Base-by-base conservation (phyloP, 1,284 basidiomycete genomes). In the Pseudozyma tsukubaensis region DNA sequence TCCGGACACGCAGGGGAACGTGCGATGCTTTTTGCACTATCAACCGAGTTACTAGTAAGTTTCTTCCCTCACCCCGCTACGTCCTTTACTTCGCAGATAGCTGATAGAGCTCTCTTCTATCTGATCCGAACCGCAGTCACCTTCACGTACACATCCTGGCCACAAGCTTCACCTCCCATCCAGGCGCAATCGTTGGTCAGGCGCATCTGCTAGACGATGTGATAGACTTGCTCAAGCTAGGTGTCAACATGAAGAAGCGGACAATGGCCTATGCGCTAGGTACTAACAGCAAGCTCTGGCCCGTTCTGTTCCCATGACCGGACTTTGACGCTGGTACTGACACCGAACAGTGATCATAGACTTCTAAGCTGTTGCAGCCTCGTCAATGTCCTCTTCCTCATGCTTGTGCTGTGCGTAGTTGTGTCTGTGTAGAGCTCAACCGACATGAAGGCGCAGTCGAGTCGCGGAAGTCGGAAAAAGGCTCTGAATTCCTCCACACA, bases 81-180 rank as follows among this genome's bases (percentile, higher is more conserved):
- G 24, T 3, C 24, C 6, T 3, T 29, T 6, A 3, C 24, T 29
- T 29, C 6, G 24, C 24, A 29, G 24, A 6, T 6, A 29, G 6
- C 24, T 29, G 24, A 29, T 6, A 29, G 24, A 3, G 6, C 6
- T 3, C 24, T 3, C 6, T 29, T 6, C 3, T 29, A 3, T 29
- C 3, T 6, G 24, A 8, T 45, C 3, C 14, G 9, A 18, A 24
- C 6, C 19, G 40, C 53, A 94, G 97, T 84, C 95, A 96, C 80
- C 92, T 97, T 79, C 94, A 97, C 77, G 93, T 99, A 0, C 97
- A 99, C 78, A 91, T 98, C 56, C 92, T 96, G 8, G 91, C 89
- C 8, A 62, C 76, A 3, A 76, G 83, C 57, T 76, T 65, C 55
- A 61, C 65, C 6, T 72, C 75, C 1, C 79, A 82, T 50, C 77